Evolutionary conservation across 805 yeast genomes (phyloP).

Genomic region (Yamadazyma insecticola): DNA sequence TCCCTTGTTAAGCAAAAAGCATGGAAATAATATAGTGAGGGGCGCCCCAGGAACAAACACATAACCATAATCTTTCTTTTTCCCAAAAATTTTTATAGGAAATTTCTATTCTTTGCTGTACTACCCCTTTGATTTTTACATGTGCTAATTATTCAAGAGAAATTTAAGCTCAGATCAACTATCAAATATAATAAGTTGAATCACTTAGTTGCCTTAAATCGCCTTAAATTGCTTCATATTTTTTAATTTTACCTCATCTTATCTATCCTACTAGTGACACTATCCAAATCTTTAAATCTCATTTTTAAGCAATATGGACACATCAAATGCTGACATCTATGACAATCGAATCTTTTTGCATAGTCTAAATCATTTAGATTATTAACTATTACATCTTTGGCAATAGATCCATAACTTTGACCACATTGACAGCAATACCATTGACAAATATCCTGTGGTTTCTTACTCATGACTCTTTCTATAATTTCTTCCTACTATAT

Average conservation of each 20-base stretch:
- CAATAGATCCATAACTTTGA: constrained; percentile 31
- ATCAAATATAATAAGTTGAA: too few species aligned
- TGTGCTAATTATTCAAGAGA: too few species aligned
- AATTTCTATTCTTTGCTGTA: too few species aligned
- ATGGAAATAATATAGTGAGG: too few species aligned
- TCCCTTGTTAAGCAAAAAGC: too few species aligned
- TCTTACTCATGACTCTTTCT: not conserved
- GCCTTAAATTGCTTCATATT: not conserved
- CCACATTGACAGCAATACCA: constrained; percentile 42
- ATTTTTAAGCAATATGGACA: constrained; percentile 38
- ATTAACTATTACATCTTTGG: constrained; percentile 12
- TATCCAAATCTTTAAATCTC: constrained; percentile 23
- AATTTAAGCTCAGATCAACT: too few species aligned
- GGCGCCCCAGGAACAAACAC: too few species aligned
- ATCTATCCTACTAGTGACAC: not conserved
- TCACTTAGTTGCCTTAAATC: too few species aligned
- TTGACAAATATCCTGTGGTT: constrained; percentile 25
- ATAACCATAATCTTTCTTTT: too few species aligned
- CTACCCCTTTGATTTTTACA: too few species aligned
- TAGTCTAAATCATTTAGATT: constrained; percentile 12
- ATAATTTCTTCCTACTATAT: too few species aligned
- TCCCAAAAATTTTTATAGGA: too few species aligned
- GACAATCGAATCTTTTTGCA: constrained; percentile 34
- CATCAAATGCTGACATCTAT: constrained; percentile 39
- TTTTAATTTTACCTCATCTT: not conserved